Percentiles rank a stretch among this genome's conserved stretches.
Evolutionary conservation across 2,329 filamentous ascomycete species (phyloP).

Genomic region (Fusarium liriodendri): DNA sequence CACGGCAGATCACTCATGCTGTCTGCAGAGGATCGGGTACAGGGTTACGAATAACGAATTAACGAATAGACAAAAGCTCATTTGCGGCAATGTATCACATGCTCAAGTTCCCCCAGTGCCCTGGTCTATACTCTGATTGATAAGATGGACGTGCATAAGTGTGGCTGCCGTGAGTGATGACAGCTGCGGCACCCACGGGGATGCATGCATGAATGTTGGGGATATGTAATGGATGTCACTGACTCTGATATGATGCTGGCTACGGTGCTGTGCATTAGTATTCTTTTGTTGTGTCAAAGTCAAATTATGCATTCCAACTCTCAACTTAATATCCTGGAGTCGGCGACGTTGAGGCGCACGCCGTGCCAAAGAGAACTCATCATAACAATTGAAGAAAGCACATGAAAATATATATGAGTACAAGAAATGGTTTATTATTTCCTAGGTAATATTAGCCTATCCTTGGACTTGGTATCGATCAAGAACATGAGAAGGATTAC

Average conservation of each 20-base stretch:
- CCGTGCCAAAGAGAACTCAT: background rate
- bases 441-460: background rate
- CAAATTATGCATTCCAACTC: background rate
- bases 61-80: background rate
- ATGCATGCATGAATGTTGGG: background rate
- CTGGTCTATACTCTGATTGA: background rate
- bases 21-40: background rate
- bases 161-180: background rate
- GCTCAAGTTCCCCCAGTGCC: background rate
- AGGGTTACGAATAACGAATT: background rate
- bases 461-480: background rate
- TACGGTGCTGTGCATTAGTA: background rate
- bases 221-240: background rate
- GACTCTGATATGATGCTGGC: background rate
- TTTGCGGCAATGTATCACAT: background rate
- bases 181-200: background rate
- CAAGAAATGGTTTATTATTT: background rate
- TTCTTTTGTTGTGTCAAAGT: background rate
- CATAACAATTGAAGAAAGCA: background rate
- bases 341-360: too few relatives aligned
- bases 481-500: too few relatives aligned
- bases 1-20: background rate
- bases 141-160: background rate
- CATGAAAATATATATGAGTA: background rate
- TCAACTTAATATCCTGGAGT: background rate